phyloP scores from a whole-genome alignment of 306 rosid species.

The Rosa rugosa region DNA sequence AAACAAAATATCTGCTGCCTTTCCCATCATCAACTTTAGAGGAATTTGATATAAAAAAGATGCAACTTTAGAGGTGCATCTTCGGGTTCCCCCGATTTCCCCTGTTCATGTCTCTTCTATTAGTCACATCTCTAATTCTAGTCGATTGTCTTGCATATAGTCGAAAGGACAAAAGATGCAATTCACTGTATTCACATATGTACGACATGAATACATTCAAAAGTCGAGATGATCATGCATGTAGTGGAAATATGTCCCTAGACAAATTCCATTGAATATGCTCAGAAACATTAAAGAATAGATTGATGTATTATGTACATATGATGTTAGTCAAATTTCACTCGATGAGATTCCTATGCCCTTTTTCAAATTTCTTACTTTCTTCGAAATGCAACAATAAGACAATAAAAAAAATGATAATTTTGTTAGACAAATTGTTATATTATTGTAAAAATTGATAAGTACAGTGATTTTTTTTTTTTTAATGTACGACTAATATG shows the following conservation, averaged over 20 bases:
- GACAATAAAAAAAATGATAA: too few relatives aligned
- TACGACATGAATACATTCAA: neutral
- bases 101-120: neutral
- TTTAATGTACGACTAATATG: too few relatives aligned
- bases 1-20: neutral
- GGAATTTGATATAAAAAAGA: neutral
- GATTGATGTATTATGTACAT: neutral
- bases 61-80: neutral
- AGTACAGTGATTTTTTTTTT: too few relatives aligned
- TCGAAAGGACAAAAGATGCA: constrained; percentile 7
- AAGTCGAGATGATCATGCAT: neutral
- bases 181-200: neutral
- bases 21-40: constrained; percentile 24
- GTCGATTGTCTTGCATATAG: neutral
- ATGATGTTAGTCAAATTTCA: constrained; percentile 21
- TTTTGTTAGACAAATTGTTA: neutral
- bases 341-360: constrained; percentile 4
- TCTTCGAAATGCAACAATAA: neutral
- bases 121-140: neutral
- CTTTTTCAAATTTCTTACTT: neutral
- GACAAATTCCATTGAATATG: constrained; percentile 11
- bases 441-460: too few relatives aligned
- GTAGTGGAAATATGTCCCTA: neutral
- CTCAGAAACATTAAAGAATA: neutral
- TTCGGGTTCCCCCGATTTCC: neutral